Evolutionary conservation across 768 basidiomycete genomes (phyloP), one percentile per base, ranked within the genome.

Genomic region (Lactarius vividus): DNA sequence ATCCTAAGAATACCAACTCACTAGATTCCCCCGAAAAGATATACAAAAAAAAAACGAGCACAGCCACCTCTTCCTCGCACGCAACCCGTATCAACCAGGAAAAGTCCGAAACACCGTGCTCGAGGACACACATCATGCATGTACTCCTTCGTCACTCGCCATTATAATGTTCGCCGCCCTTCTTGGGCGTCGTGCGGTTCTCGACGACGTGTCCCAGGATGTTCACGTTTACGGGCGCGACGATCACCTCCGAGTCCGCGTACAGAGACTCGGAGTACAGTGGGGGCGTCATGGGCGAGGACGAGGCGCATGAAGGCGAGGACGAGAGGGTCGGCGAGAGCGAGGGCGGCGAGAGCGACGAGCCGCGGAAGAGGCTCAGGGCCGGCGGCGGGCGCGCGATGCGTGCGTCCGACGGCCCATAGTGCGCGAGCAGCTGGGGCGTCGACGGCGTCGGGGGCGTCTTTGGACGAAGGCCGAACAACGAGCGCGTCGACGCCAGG

Each of bases 131-230:
- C 37, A 39, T 39, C 15, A 4, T 15, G 37, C 58, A 52, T 9
- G 13, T 33, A 13, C n/a, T 29, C 11, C 29, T 18, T 23, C 31
- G 3, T 63, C 52, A 66, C 40, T 44, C 56, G 28, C 62, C 16
- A 20, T 26, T 33, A 62, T 28, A 52, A 31, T 26, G 28, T 3
- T 23, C 57, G 7, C 57, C 57, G 20, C 57, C 62, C 35, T 59
- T 67, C 66, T 63, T 63, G 28, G 66, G 66, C 26, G 62, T 59
- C 3, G 62, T 63, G 35, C 66, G 66, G 42, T 26, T 63, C 65
- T 28, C 66, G 4, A 67, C 57, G 26, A 28, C 54, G 33, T 59
- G 61, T 20, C 66, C 66, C 15, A 33, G 13, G 11, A 63, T 29
- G 33, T 42, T 26, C 52, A 55, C n/a, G 20, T 59, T 61, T 7